Evolutionary conservation across 2,329 filamentous ascomycete genomes (phyloP).

Genomic region (Sordariomycetes sp.): DNA sequence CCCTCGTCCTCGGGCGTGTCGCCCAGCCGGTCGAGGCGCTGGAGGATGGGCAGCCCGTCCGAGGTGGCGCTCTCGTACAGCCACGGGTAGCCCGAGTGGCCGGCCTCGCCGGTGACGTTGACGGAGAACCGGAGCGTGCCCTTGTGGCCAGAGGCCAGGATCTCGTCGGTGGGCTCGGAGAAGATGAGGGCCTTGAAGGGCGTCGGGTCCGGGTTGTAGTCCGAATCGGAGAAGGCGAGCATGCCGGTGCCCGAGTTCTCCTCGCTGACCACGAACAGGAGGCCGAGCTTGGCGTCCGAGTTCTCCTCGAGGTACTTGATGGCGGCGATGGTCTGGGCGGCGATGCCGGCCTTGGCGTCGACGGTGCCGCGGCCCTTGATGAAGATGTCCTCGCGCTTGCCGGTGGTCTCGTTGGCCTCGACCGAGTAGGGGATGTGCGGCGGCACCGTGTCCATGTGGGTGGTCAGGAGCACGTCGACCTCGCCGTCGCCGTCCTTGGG

Average conservation of each 20-base stretch:
- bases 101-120: slow-evolving; percentile 60
- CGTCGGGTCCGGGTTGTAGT: slow-evolving; percentile 20
- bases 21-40: slow-evolving; percentile 28
- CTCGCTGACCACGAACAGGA: slow-evolving; percentile 69
- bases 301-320: background rate
- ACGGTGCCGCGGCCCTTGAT: slow-evolving; percentile 68
- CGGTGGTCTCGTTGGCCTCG: slow-evolving; percentile 19
- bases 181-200: slow-evolving; percentile 64
- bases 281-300: slow-evolving; percentile 43
- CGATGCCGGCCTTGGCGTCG: slow-evolving; percentile 60
- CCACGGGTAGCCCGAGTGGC: slow-evolving; percentile 88
- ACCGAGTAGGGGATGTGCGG: slow-evolving; percentile 61
- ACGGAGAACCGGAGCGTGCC: slow-evolving; percentile 63
- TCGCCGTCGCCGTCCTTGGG: slow-evolving; percentile 42
- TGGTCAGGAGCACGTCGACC: slow-evolving; percentile 42
- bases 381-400: slow-evolving; percentile 22
- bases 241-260: slow-evolving; percentile 77
- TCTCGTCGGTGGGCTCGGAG: slow-evolving; percentile 84
- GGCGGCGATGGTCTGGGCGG: slow-evolving; percentile 53
- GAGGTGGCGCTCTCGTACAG: slow-evolving; percentile 72
- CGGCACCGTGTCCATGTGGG: slow-evolving; percentile 73
- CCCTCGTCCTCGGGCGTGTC: slow-evolving; percentile 58
- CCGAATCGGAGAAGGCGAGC: slow-evolving; percentile 36
- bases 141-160: slow-evolving; percentile 86
- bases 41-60: slow-evolving; percentile 24